Evolutionary conservation across 441 rosid genomes (phyloP), one percentile per base, ranked within the genome.

Genomic region (Jatropha podagrica): DNA sequence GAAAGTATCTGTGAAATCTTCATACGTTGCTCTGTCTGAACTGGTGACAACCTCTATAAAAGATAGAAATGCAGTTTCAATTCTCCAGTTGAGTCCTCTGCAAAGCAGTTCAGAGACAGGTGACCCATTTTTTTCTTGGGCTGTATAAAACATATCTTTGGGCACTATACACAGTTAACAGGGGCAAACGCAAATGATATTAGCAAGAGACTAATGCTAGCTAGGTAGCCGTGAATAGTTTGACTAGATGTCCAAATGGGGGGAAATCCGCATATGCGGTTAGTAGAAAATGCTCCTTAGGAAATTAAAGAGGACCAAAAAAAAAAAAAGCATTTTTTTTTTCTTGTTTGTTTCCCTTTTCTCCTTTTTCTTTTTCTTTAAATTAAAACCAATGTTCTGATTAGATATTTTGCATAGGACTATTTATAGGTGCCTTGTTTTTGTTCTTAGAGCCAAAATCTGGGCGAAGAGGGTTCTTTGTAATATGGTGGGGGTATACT

Each of bases 1-100:
- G 99, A 73, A 93, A 93, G 78, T 95, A 91, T 82, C 80, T 89
- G 58, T 94, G 83, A 91, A 76, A 63, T 73, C 72, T 69, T 58
- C 7, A 55, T 59, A 63, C 42, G 48, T 65, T 20, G n/a, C 42
- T 15, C 8, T 42, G 15, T 71, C 69, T 62, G 42, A 49, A 68
- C 38, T 56, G 59, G 75, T 4, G 75, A 72, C 56, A 63, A 65
- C 78, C 71, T 41, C 44, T 18, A 59, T 40, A 59, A 27, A 17
- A 38, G 4, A 72, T 52, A 40, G 13, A 38, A 71, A 72, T 23
- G 71, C 73, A 70, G 71, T 75, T 63, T 40, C 74, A 66, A 59
- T 56, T 52, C 63, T 64, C 72, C 13, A n/a, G 76, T 56, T 17
- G 48, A 59, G 65, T 68, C 64, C 27, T 63, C 67, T 64, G 78